Base-by-base conservation (phyloP, 2,329 filamentous ascomycete genomes). In the Aspergillus alliaceus region DNA sequence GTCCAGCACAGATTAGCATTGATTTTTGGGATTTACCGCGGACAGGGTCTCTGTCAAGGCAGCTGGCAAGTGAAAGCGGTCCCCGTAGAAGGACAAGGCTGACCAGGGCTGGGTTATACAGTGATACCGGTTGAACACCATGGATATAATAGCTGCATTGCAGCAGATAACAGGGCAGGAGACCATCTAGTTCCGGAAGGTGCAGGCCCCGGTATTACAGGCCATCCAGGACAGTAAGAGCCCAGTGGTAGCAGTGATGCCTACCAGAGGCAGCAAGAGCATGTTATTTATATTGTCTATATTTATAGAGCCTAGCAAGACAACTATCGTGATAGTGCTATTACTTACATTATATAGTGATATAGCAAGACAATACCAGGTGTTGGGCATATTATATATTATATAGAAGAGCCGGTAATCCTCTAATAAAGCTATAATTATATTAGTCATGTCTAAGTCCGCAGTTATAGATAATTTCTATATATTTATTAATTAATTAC, bases 381-480 rank as follows among this genome's bases (percentile, higher is more conserved):
- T 59, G 27, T 44, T 56, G 0, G 53, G 31, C 2, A 42, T 52
- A 12, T 20, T 4, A 29, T 40, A 31, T 24, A 12, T 60, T 1
- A 20, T 22, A 18, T 62, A 11, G 56, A 53, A 62, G 35, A 60
- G 58, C 42, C 34, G 37, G 1, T 42, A 37, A 14, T 56, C 56
- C 1, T 53, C 51, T 3, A 32, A 62, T 9, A 7, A 57, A 1
- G 54, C 51, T 0, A 39, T 37, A 2, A 60, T 62, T 15, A n/a
- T n/a, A n/a, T n/a, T n/a, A n/a, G n/a, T n/a, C n/a, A n/a, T n/a
- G n/a, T n/a, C n/a, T n/a, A n/a, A 61, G 22, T 61, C 53, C 2
- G 15, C 47, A 0, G 27, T 40, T 2, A 40, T 24, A 11, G 27
- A 18, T 1, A 15, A 58, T 24, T 60, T 58, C 29, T n/a, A 39